phyloP scores from a whole-genome alignment of 768 basidiomycete species.

The Tricholomella constricta region DNA sequence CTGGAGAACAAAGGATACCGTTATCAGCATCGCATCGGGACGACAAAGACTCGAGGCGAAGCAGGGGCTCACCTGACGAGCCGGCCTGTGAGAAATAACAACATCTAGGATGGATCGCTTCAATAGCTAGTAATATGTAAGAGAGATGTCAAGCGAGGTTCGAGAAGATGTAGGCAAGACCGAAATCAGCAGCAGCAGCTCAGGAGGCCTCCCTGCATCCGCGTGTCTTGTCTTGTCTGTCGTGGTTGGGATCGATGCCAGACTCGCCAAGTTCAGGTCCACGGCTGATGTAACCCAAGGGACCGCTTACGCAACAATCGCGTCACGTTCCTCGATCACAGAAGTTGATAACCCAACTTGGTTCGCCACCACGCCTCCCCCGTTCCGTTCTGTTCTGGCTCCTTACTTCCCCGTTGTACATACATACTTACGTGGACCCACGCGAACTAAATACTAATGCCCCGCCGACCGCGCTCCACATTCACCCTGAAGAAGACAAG shows the following conservation, averaged over 20 bases:
- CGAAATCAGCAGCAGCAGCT: too few species aligned
- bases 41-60: neutral
- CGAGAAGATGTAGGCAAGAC: neutral
- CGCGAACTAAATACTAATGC: neutral
- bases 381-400: too few species aligned
- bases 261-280: too few species aligned
- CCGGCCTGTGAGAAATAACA: conserved; percentile 51
- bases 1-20: conserved; percentile 35
- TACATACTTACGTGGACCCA: too few species aligned
- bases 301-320: too few species aligned
- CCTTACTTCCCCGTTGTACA: too few species aligned
- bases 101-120: conserved; percentile 29
- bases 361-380: too few species aligned
- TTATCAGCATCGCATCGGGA: conserved; percentile 2
- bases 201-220: neutral
- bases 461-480: conserved; percentile 8
- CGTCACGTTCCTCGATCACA: neutral
- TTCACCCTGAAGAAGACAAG: conserved; percentile 13
- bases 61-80: conserved; percentile 44
- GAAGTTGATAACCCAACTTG: neutral
- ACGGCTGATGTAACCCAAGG: neutral
- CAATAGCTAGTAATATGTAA: neutral
- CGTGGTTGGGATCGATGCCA: neutral
- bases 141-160: neutral
- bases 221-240: neutral